Evolutionary conservation across 768 basidiomycete genomes (phyloP).

Genomic region (Termitomyces sp.): DNA sequence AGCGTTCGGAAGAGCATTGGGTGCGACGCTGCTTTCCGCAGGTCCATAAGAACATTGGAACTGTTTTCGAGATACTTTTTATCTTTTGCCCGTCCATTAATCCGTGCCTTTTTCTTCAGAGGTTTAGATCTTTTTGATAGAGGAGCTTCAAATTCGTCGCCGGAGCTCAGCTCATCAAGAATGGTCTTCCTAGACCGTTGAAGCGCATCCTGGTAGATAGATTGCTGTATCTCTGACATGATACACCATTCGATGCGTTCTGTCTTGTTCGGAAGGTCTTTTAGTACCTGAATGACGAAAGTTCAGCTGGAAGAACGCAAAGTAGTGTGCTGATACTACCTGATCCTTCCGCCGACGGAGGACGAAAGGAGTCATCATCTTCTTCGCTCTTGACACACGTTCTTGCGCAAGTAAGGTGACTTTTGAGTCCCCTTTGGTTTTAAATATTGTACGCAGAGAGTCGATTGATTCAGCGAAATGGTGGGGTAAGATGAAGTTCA

Average conservation of each 20-base stretch:
- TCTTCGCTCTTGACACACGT: slow-evolving; percentile 91
- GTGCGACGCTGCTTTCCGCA: slow-evolving; percentile 94
- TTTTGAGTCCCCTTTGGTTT: slow-evolving; percentile 89
- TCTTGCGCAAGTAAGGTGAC: slow-evolving; percentile 86
- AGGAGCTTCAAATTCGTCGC: slow-evolving; percentile 18
- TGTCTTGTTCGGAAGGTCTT: slow-evolving; percentile 87
- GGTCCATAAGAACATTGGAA: slow-evolving; percentile 93
- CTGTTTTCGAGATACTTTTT: slow-evolving; percentile 76
- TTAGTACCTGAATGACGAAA: slow-evolving; percentile 59
- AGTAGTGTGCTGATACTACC: slow-evolving; percentile 26
- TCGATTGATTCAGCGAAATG: slow-evolving; percentile 77
- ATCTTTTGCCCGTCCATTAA: slow-evolving; percentile 44
- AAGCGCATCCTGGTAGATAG: slow-evolving; percentile 82
- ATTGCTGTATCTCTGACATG: slow-evolving; percentile 77
- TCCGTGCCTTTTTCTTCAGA: slow-evolving; percentile 39
- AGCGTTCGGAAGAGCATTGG: slow-evolving; percentile 90
- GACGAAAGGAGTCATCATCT: slow-evolving; percentile 99
- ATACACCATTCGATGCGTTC: slow-evolving; percentile 95
- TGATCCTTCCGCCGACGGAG: slow-evolving; percentile 96
- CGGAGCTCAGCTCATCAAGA: slow-evolving; percentile 36
- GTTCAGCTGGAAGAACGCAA: neutral
- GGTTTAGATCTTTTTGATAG: slow-evolving; percentile 22
- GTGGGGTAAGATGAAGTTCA: slow-evolving; percentile 96
- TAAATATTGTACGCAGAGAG: slow-evolving; percentile 90
- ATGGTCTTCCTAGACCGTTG: slow-evolving; percentile 81